A percentile compares a stretch with the other conserved stretches of the same genome.
Evolutionary conservation across 108 stramenopile genomes (phyloP).

Genomic region (Skeletonema costatum): DNA sequence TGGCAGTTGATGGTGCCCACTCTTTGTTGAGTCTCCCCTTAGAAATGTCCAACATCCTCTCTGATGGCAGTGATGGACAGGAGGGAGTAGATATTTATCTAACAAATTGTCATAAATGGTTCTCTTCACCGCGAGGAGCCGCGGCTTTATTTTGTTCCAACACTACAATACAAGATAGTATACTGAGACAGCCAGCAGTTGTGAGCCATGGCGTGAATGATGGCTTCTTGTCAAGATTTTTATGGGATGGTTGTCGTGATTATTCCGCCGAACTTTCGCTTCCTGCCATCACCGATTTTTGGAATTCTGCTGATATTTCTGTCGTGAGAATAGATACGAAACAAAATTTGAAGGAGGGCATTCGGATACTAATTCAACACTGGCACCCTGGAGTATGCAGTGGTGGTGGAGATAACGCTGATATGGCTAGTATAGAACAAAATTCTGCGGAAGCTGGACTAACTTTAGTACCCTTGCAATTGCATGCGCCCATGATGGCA

Average conservation of each 20-base stretch:
- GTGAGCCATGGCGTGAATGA: conserved; percentile 70
- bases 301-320: conserved; percentile 22
- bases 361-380: conserved; percentile 38
- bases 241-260: conserved; percentile 81
- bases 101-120: conserved; percentile 77
- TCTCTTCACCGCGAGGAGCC: conserved; percentile 69
- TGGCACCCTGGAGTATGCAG: conserved; percentile 57
- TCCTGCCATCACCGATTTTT: conserved; percentile 61
- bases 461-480: conserved; percentile 38
- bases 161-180: conserved; percentile 48
- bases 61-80: background rate
- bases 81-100: conserved; percentile 65
- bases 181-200: conserved; percentile 60
- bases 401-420: conserved; percentile 7
- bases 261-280: conserved; percentile 64
- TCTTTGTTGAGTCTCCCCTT: conserved; percentile 58
- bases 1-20: conserved; percentile 76
- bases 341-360: conserved; percentile 47
- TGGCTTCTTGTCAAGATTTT: conserved; percentile 68
- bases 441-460: conserved; percentile 37
- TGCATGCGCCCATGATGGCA: conserved; percentile 70
- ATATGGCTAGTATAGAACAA: conserved; percentile 1
- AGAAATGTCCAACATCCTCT: conserved; percentile 25
- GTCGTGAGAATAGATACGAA: conserved; percentile 34
- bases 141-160: conserved; percentile 59